Base-by-base conservation (phyloP, 352 stramenopile species). In the Peronospora belbahrii region DNA sequence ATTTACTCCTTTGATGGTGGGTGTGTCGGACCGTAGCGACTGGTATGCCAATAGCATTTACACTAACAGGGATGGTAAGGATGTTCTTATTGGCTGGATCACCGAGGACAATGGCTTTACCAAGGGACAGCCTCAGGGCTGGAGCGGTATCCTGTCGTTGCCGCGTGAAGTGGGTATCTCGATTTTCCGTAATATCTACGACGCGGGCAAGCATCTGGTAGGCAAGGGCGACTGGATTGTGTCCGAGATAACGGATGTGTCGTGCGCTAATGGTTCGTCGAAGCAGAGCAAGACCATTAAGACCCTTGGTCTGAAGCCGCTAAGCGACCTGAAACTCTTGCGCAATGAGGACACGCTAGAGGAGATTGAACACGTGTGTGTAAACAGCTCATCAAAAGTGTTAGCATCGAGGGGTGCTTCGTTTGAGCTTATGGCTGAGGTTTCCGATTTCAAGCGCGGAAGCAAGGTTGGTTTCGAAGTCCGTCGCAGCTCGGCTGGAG, bases 11-110 rank as follows among this genome's bases (percentile, higher is more conserved):
- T 48, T 57, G 9, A 83, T 82, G 61, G 74, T 86, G 1, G 74
- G 74, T 11, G 54, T 86, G 19, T 73, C 69, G 15, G 74, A 85
- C 48, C 66, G 67, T 31, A 79, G 67, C 25, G 58, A 80, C 52
- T 85, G 74, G 74, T 85, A 85, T 48, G 74, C 74, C 25, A 83
- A 82, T 56, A 73, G 53, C 41, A 70, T 83, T 35, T 79, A 82
- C 66, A 77, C 68, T 8, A 66, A 85, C 58, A 64, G 74, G 22
- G 58, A 70, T 39, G 60, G 60, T 50, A 82, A 81, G 63, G 19
- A 75, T 18, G 66, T 85, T 7, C 35, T 85, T 17, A 70, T 79
- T 38, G 74, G 70, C 15, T 85, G 74, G 74, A 82, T 83, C 47
- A 64, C 52, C 1, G 74, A 86, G 44, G 59, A 80, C 58, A 86